Evolutionary conservation across 2,329 filamentous ascomycete genomes (phyloP).

Genomic region (Paecilomyces sp.): DNA sequence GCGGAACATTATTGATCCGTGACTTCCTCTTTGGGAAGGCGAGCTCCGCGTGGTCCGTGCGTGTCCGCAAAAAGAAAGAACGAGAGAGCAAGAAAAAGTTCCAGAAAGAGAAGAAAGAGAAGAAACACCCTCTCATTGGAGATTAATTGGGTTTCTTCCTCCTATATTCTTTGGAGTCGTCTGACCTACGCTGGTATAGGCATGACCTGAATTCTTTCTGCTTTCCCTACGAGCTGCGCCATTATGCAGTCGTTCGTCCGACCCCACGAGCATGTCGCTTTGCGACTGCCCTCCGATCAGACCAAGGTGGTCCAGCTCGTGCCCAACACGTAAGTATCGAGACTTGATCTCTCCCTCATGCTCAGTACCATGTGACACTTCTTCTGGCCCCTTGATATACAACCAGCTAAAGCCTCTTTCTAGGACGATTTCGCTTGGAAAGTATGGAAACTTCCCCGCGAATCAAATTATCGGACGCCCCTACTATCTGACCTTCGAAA

Average conservation of each 20-base stretch:
- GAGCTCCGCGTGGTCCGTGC: background rate
- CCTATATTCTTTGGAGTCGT: background rate
- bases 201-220: background rate
- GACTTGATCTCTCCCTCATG: background rate
- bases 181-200: background rate
- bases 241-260: slow-evolving; percentile 33
- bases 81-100: background rate
- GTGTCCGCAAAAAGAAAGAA: background rate
- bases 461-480: slow-evolving; percentile 89
- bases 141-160: background rate
- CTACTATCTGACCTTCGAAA: slow-evolving; percentile 84
- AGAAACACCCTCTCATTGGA: background rate
- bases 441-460: slow-evolving; percentile 84
- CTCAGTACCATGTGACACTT: too few species aligned
- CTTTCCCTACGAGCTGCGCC: background rate
- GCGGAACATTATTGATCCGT: background rate
- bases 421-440: slow-evolving; percentile 81
- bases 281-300: slow-evolving; percentile 47
- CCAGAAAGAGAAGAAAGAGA: background rate
- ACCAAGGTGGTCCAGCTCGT: slow-evolving; percentile 52
- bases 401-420: slow-evolving; percentile 13
- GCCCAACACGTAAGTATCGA: slow-evolving; percentile 56
- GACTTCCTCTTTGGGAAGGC: background rate
- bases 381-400: background rate
- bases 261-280: slow-evolving; percentile 27